Base-by-base conservation (phyloP, 2,329 filamentous ascomycete genomes). In the Penicillium sp. region DNA sequence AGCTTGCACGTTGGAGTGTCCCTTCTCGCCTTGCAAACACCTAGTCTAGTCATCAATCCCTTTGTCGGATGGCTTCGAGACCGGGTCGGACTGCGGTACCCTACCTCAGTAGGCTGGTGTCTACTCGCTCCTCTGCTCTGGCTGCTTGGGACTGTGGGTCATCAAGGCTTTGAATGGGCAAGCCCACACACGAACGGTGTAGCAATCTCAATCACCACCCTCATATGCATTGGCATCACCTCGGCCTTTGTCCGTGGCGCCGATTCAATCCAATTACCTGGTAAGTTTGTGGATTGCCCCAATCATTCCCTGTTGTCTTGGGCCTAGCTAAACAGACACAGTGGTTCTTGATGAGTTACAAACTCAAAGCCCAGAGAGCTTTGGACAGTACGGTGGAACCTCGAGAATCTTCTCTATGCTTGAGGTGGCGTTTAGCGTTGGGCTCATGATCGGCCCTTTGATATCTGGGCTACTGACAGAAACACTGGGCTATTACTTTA, bases 51-150 rank as follows among this genome's bases (percentile, higher is more conserved):
- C 7, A 31, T 78, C 2, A 75, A 77, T 0, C 83, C 83, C 0
- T 18, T 79, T 0, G 73, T 80, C 1, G 81, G 78, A n/a, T 68
- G 65, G 62, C 56, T 73, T 19, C 56, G 57, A 11, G 57, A 62
- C 33, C 39, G 40, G 5, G 23, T 55, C 3, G 59, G 58, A 2
- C 34, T 50, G 5, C 47, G 51, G 4, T 31, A 31, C 4, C 47
- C 55, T 3, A 54, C 51, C 3, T 49, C 48, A 3, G 18, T 55
- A 3, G 57, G 57, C 0, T 62, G 50, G 39, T 13, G 42, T 4
- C 9, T 37, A 1, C 23, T 54, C 7, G 45, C 43, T 4, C 42
- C 52, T 10, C 28, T 58, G 16, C 20, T 62, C 3, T 47, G 50
- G 41, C 26, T 62, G 7, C 29, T 62, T n/a, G 59, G 56, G 1